Conservation (phyloP, 1,284 basidiomycete genomes). For the Boletus albobrunnescens region DNA sequence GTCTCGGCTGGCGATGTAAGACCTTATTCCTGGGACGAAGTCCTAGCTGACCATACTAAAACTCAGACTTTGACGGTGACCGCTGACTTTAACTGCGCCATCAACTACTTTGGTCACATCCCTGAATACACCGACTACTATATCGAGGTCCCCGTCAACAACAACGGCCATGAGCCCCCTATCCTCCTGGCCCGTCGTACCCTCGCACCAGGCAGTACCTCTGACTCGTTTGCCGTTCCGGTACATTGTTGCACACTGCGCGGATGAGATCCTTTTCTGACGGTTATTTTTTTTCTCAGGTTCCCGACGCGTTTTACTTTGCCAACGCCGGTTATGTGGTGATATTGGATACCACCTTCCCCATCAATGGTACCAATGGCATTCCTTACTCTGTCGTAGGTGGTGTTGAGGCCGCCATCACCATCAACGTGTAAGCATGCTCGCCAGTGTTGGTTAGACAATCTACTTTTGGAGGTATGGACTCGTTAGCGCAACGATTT, state of each 20-base stretch:
- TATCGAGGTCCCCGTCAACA: slow-evolving; percentile 31
- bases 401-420: slow-evolving; percentile 14
- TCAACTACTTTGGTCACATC: slow-evolving; percentile 13
- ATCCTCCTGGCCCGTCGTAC: slow-evolving; percentile 29
- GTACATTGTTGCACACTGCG: slow-evolving; percentile 6
- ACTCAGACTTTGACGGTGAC: slow-evolving; percentile 23
- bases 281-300: slow-evolving; percentile 11
- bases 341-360: slow-evolving; percentile 24
- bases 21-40: background rate
- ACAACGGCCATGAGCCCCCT: slow-evolving; percentile 32
- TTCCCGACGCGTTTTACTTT: slow-evolving; percentile 30
- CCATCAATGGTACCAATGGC: slow-evolving; percentile 25
- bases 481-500: background rate
- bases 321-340: slow-evolving; percentile 24
- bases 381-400: slow-evolving; percentile 27
- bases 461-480: background rate
- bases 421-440: slow-evolving; percentile 17
- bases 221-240: slow-evolving; percentile 18
- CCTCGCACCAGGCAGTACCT: slow-evolving; percentile 6
- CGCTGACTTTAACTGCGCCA: slow-evolving; percentile 30
- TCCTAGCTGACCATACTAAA: slow-evolving; percentile 3
- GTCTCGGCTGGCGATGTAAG: slow-evolving; percentile 29
- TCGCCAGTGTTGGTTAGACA: background rate
- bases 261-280: background rate
- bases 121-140: slow-evolving; percentile 34